These are phyloP conservation scores for Talaromyces sp. DNA, from an alignment of 2,329 filamentous ascomycete species.

Conservation along the genomic window DNA sequence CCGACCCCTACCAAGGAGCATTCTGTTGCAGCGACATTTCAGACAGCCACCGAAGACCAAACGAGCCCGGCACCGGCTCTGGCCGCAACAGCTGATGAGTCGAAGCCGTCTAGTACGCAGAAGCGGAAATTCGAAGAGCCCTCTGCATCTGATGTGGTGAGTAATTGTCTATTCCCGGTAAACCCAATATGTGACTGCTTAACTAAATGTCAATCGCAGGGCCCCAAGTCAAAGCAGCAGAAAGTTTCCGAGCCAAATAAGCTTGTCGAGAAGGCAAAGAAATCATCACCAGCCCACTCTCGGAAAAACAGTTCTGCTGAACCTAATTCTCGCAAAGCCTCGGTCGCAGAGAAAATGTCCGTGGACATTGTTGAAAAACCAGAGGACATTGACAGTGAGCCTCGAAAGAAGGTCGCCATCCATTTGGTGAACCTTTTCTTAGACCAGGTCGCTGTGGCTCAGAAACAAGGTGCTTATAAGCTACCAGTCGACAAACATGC, in stretches of 20 bases:
- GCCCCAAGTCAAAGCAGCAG: conserved; percentile 37
- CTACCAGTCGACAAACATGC: conserved; percentile 59
- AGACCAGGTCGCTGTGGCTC: conserved; percentile 59
- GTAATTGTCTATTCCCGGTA: conserved; percentile 3
- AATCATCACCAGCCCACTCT: conserved; percentile 20
- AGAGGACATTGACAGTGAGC: conserved; percentile 52
- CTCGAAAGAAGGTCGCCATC: conserved; percentile 63
- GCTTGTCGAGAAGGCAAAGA: conserved; percentile 17
- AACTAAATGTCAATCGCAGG: conserved; percentile 27
- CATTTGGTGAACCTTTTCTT: conserved; percentile 65
- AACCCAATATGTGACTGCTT: background rate
- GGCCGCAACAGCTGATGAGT: conserved; percentile 13
- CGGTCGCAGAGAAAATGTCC: conserved; percentile 25
- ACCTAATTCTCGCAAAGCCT: conserved; percentile 22
- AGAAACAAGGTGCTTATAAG: conserved; percentile 59
- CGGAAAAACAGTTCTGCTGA: conserved; percentile 27
- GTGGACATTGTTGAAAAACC: conserved; percentile 30
- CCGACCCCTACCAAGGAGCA: conserved; percentile 8
- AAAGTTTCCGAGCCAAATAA: conserved; percentile 25
- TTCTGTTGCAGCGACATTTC: conserved; percentile 10
- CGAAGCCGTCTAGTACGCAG: conserved; percentile 23
- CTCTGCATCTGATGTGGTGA: conserved; percentile 25
- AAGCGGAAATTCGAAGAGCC: conserved; percentile 40
- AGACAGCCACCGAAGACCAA: conserved; percentile 20
- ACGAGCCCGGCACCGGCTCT: conserved; percentile 20